These are phyloP conservation scores for Croton setiger DNA, from an alignment of 441 rosid genomes.

Conservation along the genomic window DNA sequence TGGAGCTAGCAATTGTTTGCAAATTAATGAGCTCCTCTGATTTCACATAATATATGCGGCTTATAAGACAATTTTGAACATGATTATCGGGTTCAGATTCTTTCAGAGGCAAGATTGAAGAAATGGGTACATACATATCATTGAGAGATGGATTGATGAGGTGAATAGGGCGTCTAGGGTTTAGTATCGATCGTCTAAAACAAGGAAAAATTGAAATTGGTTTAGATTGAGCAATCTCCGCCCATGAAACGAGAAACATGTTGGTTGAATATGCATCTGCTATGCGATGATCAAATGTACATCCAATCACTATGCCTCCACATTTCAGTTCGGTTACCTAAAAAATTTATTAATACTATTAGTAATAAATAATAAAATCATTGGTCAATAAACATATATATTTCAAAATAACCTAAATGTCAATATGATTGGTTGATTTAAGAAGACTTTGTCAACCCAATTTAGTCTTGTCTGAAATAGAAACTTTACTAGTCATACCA, in stretches of 20 bases:
- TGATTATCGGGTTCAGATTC: conserved; percentile 3
- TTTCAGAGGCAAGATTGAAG: conserved; percentile 44
- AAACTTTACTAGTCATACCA: no score
- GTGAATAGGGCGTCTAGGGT: conserved; percentile 53
- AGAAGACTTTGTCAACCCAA: no score
- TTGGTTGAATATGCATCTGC: conserved; percentile 76
- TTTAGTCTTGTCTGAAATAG: no score
- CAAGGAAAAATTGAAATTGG: conserved; percentile 46
- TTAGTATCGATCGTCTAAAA: conserved; percentile 61
- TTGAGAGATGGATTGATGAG: conserved; percentile 35
- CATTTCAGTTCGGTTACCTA: conserved; percentile 67
- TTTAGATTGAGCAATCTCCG: conserved; percentile 46
- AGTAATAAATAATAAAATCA: no score
- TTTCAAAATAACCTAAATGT: no score
- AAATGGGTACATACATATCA: conserved; percentile 45
- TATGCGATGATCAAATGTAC: conserved; percentile 80
- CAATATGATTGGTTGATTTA: no score
- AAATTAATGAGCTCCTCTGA: conserved; percentile 38
- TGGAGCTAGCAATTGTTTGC: conserved; percentile 47
- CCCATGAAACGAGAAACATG: conserved; percentile 80
- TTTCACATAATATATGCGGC: conserved; percentile 56
- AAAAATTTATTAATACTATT: not conserved
- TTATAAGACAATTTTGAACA: conserved; percentile 29
- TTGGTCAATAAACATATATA: no score
- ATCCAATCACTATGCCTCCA: conserved; percentile 66